Conservation (phyloP, 2,329 filamentous ascomycete genomes). For the Fusarium robinianum region DNA sequence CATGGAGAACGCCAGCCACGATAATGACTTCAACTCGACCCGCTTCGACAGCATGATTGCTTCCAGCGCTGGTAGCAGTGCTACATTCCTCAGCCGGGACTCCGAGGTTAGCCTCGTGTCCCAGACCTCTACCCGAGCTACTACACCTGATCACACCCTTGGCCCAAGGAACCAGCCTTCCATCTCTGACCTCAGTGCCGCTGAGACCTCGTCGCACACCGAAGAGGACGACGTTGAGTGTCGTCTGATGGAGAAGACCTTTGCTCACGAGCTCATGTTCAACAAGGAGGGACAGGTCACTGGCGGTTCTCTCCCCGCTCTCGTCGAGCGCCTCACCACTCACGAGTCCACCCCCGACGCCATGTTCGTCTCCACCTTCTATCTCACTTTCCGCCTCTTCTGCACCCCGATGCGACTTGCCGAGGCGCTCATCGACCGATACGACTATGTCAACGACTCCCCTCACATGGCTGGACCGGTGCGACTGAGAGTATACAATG, state of each 20-base stretch:
- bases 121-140: conserved; percentile 82
- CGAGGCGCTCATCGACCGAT: conserved; percentile 83
- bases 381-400: conserved; percentile 93
- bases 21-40: conserved; percentile 55
- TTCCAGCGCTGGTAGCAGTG: conserved; percentile 77
- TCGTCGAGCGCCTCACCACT: conserved; percentile 92
- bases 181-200: conserved; percentile 68
- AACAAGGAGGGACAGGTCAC: conserved; percentile 96
- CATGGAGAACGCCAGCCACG: conserved; percentile 51
- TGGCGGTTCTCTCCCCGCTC: conserved; percentile 83
- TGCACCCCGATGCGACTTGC: conserved; percentile 80
- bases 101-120: conserved; percentile 82
- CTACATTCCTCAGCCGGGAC: conserved; percentile 77
- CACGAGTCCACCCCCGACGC: conserved; percentile 92
- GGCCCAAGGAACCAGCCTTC: conserved; percentile 64
- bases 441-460: conserved; percentile 85
- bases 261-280: conserved; percentile 85
- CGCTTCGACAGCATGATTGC: conserved; percentile 72
- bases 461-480: conserved; percentile 77
- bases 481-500: conserved; percentile 89
- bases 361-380: conserved; percentile 92
- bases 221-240: conserved; percentile 82
- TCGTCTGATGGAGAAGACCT: conserved; percentile 88
- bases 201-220: conserved; percentile 66
- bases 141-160: conserved; percentile 72